phyloP scores from a whole-genome alignment of 768 basidiomycete species.

The Pilatotrama ljubarskyi region DNA sequence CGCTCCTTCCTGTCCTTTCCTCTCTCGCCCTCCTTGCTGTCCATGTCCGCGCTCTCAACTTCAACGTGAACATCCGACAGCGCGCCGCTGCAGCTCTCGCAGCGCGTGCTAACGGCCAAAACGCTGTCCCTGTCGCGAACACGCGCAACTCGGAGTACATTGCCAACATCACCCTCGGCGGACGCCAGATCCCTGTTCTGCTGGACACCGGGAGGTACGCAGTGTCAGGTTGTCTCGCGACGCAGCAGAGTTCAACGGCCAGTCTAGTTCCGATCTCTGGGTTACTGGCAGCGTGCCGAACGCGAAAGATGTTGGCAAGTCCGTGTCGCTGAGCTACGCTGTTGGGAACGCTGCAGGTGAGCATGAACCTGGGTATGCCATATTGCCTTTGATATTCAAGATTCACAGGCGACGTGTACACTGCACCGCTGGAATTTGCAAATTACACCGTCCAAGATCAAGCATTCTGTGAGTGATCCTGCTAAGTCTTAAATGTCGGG shows the following conservation, averaged over 20 bases:
- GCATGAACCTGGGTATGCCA: background rate
- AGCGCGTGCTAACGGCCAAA: constrained; percentile 14
- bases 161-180: constrained; percentile 68
- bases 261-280: constrained; percentile 73
- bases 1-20: constrained; percentile 23
- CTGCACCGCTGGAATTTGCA: constrained; percentile 54
- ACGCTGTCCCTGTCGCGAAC: constrained; percentile 48
- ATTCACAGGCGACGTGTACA: constrained; percentile 52
- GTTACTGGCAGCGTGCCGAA: constrained; percentile 51
- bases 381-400: background rate
- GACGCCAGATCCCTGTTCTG: constrained; percentile 55
- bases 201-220: constrained; percentile 77
- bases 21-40: constrained; percentile 19
- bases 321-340: constrained; percentile 62
- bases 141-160: constrained; percentile 75
- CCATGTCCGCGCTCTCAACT: constrained; percentile 32
- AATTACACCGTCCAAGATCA: constrained; percentile 60
- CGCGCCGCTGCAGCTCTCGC: constrained; percentile 13
- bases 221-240: background rate
- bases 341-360: constrained; percentile 65
- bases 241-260: background rate
- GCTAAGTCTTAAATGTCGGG: background rate
- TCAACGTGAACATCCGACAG: constrained; percentile 34
- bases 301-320: constrained; percentile 56
- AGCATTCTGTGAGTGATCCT: constrained; percentile 54